Base-by-base conservation (phyloP, 768 basidiomycete genomes). In the Grammothele lineata region DNA sequence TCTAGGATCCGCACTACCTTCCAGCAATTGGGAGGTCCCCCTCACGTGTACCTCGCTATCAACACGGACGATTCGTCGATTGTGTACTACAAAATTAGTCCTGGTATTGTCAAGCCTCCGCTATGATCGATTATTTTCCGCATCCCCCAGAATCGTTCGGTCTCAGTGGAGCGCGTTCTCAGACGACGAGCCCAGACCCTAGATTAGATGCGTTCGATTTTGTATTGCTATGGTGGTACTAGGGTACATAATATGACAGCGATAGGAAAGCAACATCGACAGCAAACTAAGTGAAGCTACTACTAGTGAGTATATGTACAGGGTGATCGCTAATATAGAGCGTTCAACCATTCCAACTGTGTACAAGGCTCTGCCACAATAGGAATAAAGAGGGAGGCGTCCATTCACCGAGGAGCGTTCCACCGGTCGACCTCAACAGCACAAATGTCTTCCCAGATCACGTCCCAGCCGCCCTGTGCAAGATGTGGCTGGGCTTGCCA, bases 21-120 rank as follows among this genome's bases (percentile, higher is more conserved):
- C 61, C 56, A 62, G 6, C 69, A 67, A 11, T 66, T 87, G 11
- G 65, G 64, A 6, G 64, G 67, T 37, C 73, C 74, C 11, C 62
- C 70, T 32, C 70, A 77, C 43, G 64, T 90, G 38, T 84, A 78
- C 57, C 62, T 91, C 24, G 88, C 83, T 11, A 83, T 90, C 46
- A 81, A 80, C 36, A 76, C 83, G 0, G 80, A 85, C 41, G 88
- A 91, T 57, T 81, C 88, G 10, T 89, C 88, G 8, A 83, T 85
- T 37, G 88, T 91, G 42, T 91, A 91, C 63, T 91, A 91, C 66
- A 87, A 86, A 57, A 72, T 91, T 49, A 84, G 82, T 59, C 72
- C 75, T 40, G 88, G 87, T 45, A 85, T 91, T 25, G 79, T 82
- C 50, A 90, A 90, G 57, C 87, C 85, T 21, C 70, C 76, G 10